A percentile compares a stretch with the other conserved stretches of the same genome.
Evolutionary conservation across 352 stramenopile species (phyloP).

Genomic region (Plasmopara halstedii): DNA sequence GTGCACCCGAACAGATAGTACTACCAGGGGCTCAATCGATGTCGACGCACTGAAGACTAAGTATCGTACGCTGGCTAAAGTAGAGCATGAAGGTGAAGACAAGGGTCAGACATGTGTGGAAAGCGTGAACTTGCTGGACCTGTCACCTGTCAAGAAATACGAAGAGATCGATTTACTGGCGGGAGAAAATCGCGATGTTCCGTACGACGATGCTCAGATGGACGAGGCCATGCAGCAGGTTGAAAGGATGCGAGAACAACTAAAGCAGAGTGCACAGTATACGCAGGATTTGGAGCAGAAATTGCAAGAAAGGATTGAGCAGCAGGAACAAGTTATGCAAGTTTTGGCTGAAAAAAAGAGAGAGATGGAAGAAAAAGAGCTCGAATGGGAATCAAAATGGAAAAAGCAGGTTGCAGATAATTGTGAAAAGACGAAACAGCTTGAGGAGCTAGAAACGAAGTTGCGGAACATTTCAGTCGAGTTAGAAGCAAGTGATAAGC

Average conservation of each 20-base stretch:
- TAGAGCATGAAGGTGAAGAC: constrained; percentile 21
- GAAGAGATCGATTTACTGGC: constrained; percentile 47
- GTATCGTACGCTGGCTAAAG: constrained; percentile 35
- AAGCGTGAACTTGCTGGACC: constrained; percentile 33
- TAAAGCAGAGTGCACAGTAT: constrained; percentile 29
- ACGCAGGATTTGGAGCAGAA: constrained; percentile 22
- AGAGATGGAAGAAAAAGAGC: constrained; percentile 6
- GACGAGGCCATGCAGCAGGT: constrained; percentile 38
- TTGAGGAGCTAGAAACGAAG: constrained; percentile 14
- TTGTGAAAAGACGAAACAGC: constrained; percentile 7
- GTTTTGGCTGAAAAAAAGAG: constrained; percentile 11
- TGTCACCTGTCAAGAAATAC: constrained; percentile 38
- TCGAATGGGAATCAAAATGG: constrained; percentile 28
- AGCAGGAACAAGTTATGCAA: constrained; percentile 6
- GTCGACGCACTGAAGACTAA: constrained; percentile 33
- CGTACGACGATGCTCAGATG: constrained; percentile 23
- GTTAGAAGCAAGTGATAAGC: constrained; percentile 10
- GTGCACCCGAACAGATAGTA: constrained; percentile 25
- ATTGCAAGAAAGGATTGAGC: constrained; percentile 14
- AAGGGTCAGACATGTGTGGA: constrained; percentile 12
- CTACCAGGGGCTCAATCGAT: constrained; percentile 30
- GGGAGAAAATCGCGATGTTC: constrained; percentile 9
- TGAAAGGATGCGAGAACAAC: constrained; percentile 28
- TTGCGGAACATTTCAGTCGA: constrained; percentile 15
- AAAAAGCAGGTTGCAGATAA: constrained; percentile 8